phyloP scores from a whole-genome alignment of 208 protist species.

The Acanthamoeba royreba region DNA sequence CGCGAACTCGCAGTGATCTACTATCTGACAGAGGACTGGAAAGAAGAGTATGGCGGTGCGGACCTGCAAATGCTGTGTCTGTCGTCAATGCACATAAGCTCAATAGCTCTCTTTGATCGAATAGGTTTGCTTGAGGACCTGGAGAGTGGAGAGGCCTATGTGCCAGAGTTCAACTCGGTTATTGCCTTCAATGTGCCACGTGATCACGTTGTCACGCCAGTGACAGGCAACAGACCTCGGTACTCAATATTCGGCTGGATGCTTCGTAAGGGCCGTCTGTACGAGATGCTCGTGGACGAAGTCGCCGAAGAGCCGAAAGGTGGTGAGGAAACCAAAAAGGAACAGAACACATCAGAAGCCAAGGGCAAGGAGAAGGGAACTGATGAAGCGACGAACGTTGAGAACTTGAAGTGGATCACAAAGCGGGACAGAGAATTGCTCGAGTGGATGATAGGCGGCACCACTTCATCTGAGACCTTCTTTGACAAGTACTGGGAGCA shows the following conservation, averaged over 20 bases:
- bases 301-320: background rate
- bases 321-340: background rate
- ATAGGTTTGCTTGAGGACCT: background rate
- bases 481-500: slow-evolving; percentile 38
- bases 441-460: slow-evolving; percentile 7
- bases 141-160: background rate
- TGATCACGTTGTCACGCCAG: background rate
- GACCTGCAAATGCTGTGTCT: no score
- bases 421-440: background rate
- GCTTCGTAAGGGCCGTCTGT: background rate
- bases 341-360: background rate
- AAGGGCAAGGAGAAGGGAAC: background rate
- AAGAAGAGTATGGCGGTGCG: background rate
- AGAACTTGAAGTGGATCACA: background rate
- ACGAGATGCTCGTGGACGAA: background rate
- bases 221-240: background rate
- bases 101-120: background rate
- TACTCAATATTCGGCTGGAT: background rate
- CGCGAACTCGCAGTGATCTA: background rate
- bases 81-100: background rate
- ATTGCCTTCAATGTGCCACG: background rate
- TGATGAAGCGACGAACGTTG: background rate
- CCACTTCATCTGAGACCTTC: background rate
- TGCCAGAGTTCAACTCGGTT: background rate
- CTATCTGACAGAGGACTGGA: background rate